Conservation (phyloP, 2,329 filamentous ascomycete genomes). For the Onygenales sp. region DNA sequence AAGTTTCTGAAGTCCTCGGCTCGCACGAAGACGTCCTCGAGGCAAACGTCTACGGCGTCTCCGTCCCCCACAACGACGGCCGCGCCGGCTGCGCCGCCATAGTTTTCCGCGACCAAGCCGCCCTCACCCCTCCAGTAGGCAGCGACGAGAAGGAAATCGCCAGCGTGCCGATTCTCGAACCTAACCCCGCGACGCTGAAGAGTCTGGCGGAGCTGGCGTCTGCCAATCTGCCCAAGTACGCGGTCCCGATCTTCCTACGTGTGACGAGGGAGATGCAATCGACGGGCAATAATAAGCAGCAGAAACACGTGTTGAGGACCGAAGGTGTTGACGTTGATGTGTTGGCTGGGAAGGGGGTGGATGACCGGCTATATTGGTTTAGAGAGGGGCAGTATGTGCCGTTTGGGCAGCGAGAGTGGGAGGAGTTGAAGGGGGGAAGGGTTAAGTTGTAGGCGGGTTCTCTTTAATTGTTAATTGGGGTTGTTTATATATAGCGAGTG, state of each 20-base stretch:
- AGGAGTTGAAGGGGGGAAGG: slow-evolving; percentile 53
- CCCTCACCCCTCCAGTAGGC: slow-evolving; percentile 18
- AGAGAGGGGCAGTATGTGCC: slow-evolving; percentile 55
- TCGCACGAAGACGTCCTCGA: slow-evolving; percentile 58
- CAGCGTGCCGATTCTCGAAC: slow-evolving; percentile 11
- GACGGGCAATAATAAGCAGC: slow-evolving; percentile 83
- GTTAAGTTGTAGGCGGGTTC: slow-evolving; percentile 48
- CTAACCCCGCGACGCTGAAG: slow-evolving; percentile 38
- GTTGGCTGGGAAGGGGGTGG: slow-evolving; percentile 20
- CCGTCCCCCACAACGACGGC: slow-evolving; percentile 71
- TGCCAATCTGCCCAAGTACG: slow-evolving; percentile 58
- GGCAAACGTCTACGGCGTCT: slow-evolving; percentile 78
- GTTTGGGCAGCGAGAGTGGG: slow-evolving; percentile 62
- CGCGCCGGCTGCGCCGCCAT: slow-evolving; percentile 73
- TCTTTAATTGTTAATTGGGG: background rate
- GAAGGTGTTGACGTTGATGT: slow-evolving; percentile 60
- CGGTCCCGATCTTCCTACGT: slow-evolving; percentile 68
- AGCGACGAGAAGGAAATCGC: background rate
- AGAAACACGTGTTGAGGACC: slow-evolving; percentile 63
- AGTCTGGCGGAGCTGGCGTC: slow-evolving; percentile 53
- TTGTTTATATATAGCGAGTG: background rate
- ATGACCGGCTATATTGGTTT: slow-evolving; percentile 57
- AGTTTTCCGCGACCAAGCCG: slow-evolving; percentile 39
- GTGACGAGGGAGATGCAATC: slow-evolving; percentile 53
- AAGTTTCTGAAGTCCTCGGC: slow-evolving; percentile 69